Evolutionary conservation across 2,329 filamentous ascomycete species (phyloP).

Genomic region (Apiospora kogelbergensis): DNA sequence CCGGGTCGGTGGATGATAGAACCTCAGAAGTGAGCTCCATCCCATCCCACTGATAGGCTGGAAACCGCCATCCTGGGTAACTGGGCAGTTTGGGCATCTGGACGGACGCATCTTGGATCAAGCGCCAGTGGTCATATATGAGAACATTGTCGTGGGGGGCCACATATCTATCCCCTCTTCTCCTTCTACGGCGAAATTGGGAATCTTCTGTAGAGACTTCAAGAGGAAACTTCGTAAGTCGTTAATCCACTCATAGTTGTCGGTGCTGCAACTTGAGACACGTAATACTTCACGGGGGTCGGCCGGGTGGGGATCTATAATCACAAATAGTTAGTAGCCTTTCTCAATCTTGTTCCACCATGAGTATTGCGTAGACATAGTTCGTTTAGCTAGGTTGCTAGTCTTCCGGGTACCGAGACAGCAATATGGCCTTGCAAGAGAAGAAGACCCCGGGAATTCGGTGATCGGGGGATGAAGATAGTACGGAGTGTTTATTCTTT

Average conservation of each 20-base stretch:
- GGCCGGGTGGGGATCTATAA: not conserved
- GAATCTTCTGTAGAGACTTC: conserved; percentile 9
- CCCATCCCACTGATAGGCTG: conserved; percentile 18
- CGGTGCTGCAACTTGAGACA: not conserved
- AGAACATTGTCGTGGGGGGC: conserved; percentile 18
- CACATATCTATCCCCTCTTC: conserved; percentile 17
- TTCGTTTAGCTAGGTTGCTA: not conserved
- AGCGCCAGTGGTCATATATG: conserved; percentile 23
- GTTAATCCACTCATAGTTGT: not conserved
- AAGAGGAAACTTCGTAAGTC: not conserved
- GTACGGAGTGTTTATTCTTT: not conserved
- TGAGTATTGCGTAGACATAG: not conserved
- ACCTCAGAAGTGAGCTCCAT: conserved; percentile 25
- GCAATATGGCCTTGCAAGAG: too few relatives aligned
- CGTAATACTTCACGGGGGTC: not conserved
- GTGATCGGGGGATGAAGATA: not conserved
- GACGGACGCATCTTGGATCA: conserved; percentile 18
- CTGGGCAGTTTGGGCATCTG: not conserved
- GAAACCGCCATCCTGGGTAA: not conserved
- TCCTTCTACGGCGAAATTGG: conserved; percentile 14
- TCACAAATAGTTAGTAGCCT: not conserved
- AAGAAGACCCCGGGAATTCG: not conserved
- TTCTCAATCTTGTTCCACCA: not conserved
- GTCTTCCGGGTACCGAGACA: not conserved
- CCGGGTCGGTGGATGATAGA: conserved; percentile 16